A percentile compares a stretch with the other conserved stretches of the same genome.
These are phyloP conservation scores for Aspergillus sojae DNA, from an alignment of 2,329 filamentous ascomycete species.

Conservation along the genomic window DNA sequence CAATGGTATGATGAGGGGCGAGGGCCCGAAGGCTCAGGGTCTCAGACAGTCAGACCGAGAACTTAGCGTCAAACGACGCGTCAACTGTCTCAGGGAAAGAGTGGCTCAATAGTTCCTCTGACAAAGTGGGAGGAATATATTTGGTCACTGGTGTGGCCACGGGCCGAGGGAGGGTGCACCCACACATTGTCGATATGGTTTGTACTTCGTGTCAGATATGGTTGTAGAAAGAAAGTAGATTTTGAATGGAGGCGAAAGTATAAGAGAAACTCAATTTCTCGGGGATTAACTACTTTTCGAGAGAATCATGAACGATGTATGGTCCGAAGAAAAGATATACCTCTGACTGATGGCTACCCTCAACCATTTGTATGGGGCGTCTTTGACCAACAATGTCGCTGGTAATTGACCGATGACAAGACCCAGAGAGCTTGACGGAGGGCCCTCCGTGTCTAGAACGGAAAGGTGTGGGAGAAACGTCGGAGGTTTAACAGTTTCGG, in stretches of 20 bases:
- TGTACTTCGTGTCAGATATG: neutral
- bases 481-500: slow-evolving; percentile 4
- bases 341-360: neutral
- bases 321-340: neutral
- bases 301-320: neutral
- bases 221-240: neutral
- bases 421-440: slow-evolving; percentile 19
- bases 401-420: neutral
- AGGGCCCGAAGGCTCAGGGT: neutral
- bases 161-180: neutral
- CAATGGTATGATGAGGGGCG: slow-evolving; percentile 9
- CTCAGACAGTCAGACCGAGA: neutral
- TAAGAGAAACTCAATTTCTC: neutral
- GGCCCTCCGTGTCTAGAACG: slow-evolving; percentile 14
- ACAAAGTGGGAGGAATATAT: neutral
- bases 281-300: neutral
- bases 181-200: neutral
- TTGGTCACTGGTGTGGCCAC: neutral
- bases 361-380: neutral
- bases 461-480: slow-evolving; percentile 7
- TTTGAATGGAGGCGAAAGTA: neutral
- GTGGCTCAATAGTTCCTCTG: neutral
- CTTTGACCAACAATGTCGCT: neutral
- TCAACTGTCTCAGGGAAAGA: neutral
- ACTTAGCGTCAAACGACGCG: neutral